Base-by-base conservation (phyloP, 768 basidiomycete genomes). In the Calocybe indica region DNA sequence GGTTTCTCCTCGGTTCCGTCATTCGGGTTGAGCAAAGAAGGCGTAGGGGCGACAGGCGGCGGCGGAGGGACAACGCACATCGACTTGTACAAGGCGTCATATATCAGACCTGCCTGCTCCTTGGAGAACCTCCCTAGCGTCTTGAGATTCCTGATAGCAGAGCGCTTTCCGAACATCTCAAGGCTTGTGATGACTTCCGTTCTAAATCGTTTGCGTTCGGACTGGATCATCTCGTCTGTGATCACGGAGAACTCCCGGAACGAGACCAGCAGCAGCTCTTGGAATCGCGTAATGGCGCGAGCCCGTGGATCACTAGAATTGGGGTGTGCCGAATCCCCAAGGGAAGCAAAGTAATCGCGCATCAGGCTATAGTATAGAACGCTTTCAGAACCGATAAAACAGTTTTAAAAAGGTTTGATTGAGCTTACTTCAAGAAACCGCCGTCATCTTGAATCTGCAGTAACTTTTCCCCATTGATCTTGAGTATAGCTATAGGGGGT, bases 201-300 rank as follows among this genome's bases (percentile, higher is more conserved):
- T 41, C 95, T 79, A 71, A 88, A 92, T 41, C 85, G 80, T 52
- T 80, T 79, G 15, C 96, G 83, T 65, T 99, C 96, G 9, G 79
- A 74, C 11, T 80, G 78, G 57, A 99, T 97, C 12, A 88, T 87
- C 7, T 98, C 96, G 56, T 97, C 95, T 0, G 92, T 92, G 63
- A 99, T 96, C 52, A 92, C 78, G 4, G 91, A 87, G 63, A 99
- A 98, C 62, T 99, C 96, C 48, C 96, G 82, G 80, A 99, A 99
- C 2, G 96, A 95, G 47, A 99, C 85, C 6, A 98, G 83, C 37
- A 97, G 82, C 1, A 92, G 81, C 67, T 99, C 94, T 64, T 98
- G 96, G 77, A 99, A 99, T 47, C 89, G 85, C 7, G 93, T 97
- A 58, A 97, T 95, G 14, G 92, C 91, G 9, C 94, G 86, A 3